Evolutionary conservation across 2,329 filamentous ascomycete genomes (phyloP), one percentile per base, ranked within the genome.

Genomic region (Monilinia aucupariae): DNA sequence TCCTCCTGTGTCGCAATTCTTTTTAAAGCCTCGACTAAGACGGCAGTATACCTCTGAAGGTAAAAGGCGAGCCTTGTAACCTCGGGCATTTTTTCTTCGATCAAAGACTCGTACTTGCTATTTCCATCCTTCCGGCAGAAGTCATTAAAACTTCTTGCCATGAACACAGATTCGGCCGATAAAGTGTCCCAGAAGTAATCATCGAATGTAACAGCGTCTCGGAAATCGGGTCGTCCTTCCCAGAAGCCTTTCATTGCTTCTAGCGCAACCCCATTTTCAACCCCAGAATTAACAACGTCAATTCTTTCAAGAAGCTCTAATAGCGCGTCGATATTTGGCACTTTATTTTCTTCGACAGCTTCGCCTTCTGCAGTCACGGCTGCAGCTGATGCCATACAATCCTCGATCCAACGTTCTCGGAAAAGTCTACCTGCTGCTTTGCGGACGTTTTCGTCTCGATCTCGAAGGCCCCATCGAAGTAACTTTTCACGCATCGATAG

Each of bases 231-330:
- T 22, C 94, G 86, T 5, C 92, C 91, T 68, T 94, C 90, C 94
- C 94, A 99, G 76, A 99, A 97, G 54, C 91, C 90, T 65, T 85
- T 88, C 92, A 99, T 97, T 0, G 94, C 94, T 73, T 97, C 90
- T 10, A 96, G 82, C 1, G 91, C 93, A 64, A 97, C 90, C 7
- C 94, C 96, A 62, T 89, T 90, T 74, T 97, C 92, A 25, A 89
- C 85, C 1, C 92, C 92, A 5, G 92, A 93, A 73, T 94, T 94
- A 67, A 96, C 85, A 2, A 97, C 86, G 70, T 99, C 92, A 65
- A 99, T 94, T 68, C 94, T 87, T 77, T 99, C 94, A 5, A 99
- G 81, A 0, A 99, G 82, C 74, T 99, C 94, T 3, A 94, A 82
- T 7, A 99, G 80, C 0, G 89, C 92, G n/a, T 93, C 88, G 12